Percentiles rank a stretch among this genome's conserved stretches.
Conservation (phyloP, 2,329 filamentous ascomycete genomes). For the Grosmannia huntii region DNA sequence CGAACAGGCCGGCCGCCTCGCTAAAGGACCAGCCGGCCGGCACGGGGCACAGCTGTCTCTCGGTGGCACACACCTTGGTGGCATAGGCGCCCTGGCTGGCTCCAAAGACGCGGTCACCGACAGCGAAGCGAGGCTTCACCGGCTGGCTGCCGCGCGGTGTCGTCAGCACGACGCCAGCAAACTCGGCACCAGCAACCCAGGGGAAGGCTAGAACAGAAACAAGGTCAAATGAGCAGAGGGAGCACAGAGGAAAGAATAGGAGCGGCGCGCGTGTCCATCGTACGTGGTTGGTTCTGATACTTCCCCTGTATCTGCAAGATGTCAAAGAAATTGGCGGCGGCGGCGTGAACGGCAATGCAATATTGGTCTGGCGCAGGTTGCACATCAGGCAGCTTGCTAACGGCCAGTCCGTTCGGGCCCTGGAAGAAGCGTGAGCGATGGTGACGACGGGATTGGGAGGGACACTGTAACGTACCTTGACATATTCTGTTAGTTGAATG, state of each 20-base stretch:
- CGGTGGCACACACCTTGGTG: slow-evolving; percentile 55
- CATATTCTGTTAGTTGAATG: slow-evolving; percentile 21
- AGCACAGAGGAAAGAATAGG: neutral
- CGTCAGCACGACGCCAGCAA: slow-evolving; percentile 64
- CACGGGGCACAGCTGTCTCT: slow-evolving; percentile 57
- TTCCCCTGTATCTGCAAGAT: slow-evolving; percentile 89
- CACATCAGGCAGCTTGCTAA: slow-evolving; percentile 64
- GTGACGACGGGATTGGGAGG: neutral
- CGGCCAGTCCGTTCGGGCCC: slow-evolving; percentile 67
- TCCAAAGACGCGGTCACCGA: slow-evolving; percentile 77
- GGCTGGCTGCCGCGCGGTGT: slow-evolving; percentile 37
- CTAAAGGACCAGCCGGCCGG: slow-evolving; percentile 71
- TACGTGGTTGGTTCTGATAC: slow-evolving; percentile 80
- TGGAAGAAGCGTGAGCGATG: slow-evolving; percentile 21
- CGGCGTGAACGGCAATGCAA: slow-evolving; percentile 72
- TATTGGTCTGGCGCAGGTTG: slow-evolving; percentile 62
- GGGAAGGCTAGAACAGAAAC: slow-evolving; percentile 45
- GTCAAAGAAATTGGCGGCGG: slow-evolving; percentile 94
- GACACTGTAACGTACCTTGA: slow-evolving; percentile 17
- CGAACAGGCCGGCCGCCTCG: slow-evolving; percentile 79
- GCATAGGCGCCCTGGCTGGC: slow-evolving; percentile 78
- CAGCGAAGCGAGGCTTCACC: slow-evolving; percentile 42
- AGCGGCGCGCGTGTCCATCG: slow-evolving; percentile 8
- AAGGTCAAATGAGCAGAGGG: neutral
- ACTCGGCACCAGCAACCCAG: slow-evolving; percentile 80